phyloP scores from a whole-genome alignment of 176 grass and related monocot species.

The Oryza glaberrima region DNA sequence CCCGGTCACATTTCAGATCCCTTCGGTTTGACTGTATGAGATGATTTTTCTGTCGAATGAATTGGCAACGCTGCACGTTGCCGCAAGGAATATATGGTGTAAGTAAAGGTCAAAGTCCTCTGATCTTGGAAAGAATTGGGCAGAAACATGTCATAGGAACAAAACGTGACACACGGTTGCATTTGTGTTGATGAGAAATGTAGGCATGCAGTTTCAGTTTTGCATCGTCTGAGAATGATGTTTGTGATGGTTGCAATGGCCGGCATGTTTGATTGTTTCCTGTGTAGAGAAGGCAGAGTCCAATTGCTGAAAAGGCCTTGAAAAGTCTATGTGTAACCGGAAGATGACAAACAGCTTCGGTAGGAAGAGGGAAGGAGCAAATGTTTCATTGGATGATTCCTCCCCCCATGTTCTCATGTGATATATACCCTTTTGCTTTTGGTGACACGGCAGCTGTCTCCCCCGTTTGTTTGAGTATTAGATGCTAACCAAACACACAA shows the following conservation, averaged over 20 bases:
- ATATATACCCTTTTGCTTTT: conserved; percentile 15
- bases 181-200: not conserved
- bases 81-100: not conserved
- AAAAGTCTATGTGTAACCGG: conserved; percentile 1
- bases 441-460: not conserved
- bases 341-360: conserved; percentile 37
- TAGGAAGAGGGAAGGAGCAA: conserved; percentile 30
- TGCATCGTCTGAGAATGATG: not conserved
- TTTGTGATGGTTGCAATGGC: not conserved
- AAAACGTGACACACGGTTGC: not conserved
- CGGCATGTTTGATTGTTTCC: not conserved
- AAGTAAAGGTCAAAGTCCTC: not conserved
- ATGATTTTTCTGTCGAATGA: not conserved
- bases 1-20: not conserved
- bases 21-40: not conserved
- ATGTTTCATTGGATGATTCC: conserved; percentile 47
- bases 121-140: not conserved
- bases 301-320: conserved; percentile 4
- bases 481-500: conserved; percentile 25
- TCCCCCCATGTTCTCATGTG: conserved; percentile 45
- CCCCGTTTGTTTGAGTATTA: not conserved
- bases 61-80: not conserved
- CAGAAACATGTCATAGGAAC: not conserved
- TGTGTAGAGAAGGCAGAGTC: not conserved
- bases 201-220: not conserved